Evolutionary conservation across 2,329 filamentous ascomycete genomes (phyloP).

Genomic region (Lasiodiplodia hormozganensis): DNA sequence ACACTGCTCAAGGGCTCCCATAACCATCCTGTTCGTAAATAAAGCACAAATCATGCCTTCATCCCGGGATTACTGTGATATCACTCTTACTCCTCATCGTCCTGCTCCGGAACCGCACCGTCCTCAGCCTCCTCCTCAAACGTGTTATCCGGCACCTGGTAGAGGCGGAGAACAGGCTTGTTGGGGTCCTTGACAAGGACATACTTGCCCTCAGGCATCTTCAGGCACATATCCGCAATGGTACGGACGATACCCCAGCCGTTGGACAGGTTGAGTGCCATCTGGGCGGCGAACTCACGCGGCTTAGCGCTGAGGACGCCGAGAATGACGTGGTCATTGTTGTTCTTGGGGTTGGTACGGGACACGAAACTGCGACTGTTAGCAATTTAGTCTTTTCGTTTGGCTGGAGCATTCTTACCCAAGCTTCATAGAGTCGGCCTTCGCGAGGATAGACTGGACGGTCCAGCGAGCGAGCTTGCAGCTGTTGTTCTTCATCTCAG

Average conservation of each 20-base stretch:
- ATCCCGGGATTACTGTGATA: conserved; percentile 15
- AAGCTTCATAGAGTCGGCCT: conserved; percentile 98
- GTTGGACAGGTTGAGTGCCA: conserved; percentile 96
- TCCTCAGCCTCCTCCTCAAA: conserved; percentile 91
- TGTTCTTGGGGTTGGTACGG: conserved; percentile 87
- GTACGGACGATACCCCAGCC: conserved; percentile 99
- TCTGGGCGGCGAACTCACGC: conserved; percentile 93
- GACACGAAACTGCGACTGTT: conserved; percentile 80
- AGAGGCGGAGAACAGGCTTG: conserved; percentile 91
- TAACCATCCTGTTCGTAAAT: conserved; percentile 28
- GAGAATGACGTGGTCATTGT: conserved; percentile 92
- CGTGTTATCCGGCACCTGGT: conserved; percentile 84
- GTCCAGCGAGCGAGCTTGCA: conserved; percentile 99
- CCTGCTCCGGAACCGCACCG: conserved; percentile 60
- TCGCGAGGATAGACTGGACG: conserved; percentile 93
- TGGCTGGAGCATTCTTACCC: conserved; percentile 65
- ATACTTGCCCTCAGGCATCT: conserved; percentile 80
- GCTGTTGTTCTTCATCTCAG: conserved; percentile 99
- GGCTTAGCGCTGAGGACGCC: conserved; percentile 98
- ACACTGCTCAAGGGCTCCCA: background rate
- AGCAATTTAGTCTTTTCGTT: conserved; percentile 32
- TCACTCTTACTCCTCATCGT: conserved; percentile 58
- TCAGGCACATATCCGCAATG: conserved; percentile 91
- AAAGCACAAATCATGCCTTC: conserved; percentile 14
- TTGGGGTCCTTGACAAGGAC: conserved; percentile 89